Conservation (phyloP, 2,329 filamentous ascomycete species). For the Dothistroma pini region DNA sequence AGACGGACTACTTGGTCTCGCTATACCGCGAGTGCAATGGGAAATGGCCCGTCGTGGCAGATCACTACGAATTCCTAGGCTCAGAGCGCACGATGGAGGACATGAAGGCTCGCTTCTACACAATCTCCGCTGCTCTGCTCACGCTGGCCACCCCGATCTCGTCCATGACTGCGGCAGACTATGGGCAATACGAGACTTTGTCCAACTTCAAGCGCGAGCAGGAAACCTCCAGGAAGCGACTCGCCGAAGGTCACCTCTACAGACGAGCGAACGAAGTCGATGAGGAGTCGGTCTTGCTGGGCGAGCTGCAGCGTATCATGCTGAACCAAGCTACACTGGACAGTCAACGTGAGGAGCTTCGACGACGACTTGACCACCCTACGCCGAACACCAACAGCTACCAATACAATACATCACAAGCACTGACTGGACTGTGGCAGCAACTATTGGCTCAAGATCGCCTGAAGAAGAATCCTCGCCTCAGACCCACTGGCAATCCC, state of each 20-base stretch:
- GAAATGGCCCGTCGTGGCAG: constrained; percentile 86
- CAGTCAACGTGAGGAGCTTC: constrained; percentile 77
- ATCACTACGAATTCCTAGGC: constrained; percentile 61
- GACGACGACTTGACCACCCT: constrained; percentile 76
- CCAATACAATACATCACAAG: constrained; percentile 73
- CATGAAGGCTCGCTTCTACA: constrained; percentile 87
- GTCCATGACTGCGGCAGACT: constrained; percentile 85
- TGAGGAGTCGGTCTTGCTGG: constrained; percentile 83
- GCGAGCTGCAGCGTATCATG: constrained; percentile 89
- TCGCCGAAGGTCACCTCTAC: constrained; percentile 74
- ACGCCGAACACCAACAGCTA: constrained; percentile 53
- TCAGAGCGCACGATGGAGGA: constrained; percentile 72
- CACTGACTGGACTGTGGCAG: constrained; percentile 74
- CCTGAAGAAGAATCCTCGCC: constrained; percentile 72
- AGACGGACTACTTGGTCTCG: constrained; percentile 86
- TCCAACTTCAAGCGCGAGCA: constrained; percentile 77
- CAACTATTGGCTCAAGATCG: constrained; percentile 81
- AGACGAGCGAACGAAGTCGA: constrained; percentile 82
- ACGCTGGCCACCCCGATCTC: constrained; percentile 73
- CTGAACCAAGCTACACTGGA: constrained; percentile 81
- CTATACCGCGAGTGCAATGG: constrained; percentile 75
- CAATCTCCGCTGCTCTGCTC: constrained; percentile 78
- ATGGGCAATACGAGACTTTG: constrained; percentile 78
- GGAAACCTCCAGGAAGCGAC: constrained; percentile 77
- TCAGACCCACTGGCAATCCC: constrained; percentile 33